Evolutionary conservation across 148 eudicot species (phyloP), one percentile per base, ranked within the genome.

Genomic region (Spergularia marina): DNA sequence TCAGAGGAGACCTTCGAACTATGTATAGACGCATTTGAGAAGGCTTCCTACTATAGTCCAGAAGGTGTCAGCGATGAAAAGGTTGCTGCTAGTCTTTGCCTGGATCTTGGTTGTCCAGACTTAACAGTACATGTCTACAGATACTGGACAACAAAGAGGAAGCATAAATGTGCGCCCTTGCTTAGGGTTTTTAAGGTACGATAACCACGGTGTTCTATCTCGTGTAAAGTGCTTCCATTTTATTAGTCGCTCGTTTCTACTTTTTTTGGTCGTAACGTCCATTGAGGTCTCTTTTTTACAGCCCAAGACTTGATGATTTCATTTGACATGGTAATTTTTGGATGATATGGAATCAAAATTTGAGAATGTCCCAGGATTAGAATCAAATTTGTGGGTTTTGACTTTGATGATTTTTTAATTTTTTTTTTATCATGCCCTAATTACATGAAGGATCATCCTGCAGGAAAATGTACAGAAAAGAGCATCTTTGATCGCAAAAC

Each of bases 21-120:
- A 74, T 80, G 88, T 78, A 89, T 95, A 72, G 96, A 92, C 86
- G 87, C 92, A 63, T 88, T 95, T 65, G 98, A 95, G 81, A 95
- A 86, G 74, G 92, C 90, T 73, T 72, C 83, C 47, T 90, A 80
- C 71, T 75, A 75, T 77, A 76, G 78, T 74, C 85, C 85, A 21
- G 91, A 92, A 70, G 82, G 80, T 73, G 85, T 62, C 39, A 65
- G 70, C 30, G 87, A 87, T 74, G 91, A 79, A 69, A 68, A 79
- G 63, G 80, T 75, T 8, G 87, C 89, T 53, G 87, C 65, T 69
- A 79, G 70, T 58, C 73, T 80, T n/a, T 87, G 86, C 73, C 34
- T 71, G 58, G 83, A 82, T 80, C 72, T 89, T 36, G 92, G 78
- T 41, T 82, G 80, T 77, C 80, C 65, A 51, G 89, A 84, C 67